These are phyloP conservation scores for Fusarium staphyleae DNA, from an alignment of 2,329 filamentous ascomycete genomes.

Conservation along the genomic window DNA sequence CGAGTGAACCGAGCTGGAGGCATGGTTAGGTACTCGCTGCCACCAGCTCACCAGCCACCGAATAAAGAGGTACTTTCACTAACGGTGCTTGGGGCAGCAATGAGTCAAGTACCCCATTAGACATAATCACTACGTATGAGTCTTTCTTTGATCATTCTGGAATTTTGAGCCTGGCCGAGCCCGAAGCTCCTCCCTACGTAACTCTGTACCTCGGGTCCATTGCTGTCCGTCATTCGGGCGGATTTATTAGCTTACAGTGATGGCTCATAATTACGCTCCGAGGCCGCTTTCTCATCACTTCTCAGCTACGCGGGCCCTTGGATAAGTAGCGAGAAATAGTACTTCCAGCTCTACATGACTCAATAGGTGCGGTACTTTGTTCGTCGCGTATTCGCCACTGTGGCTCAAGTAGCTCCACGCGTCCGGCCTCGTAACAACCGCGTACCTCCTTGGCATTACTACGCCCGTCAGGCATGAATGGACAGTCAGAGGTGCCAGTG, in stretches of 20 bases:
- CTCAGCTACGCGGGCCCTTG: constrained; percentile 11
- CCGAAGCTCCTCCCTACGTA: constrained; percentile 18
- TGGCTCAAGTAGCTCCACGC: constrained; percentile 25
- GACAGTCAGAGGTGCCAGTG: constrained; percentile 7
- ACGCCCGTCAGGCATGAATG: constrained; percentile 30
- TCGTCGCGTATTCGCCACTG: constrained; percentile 10
- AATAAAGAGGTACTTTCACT: constrained; percentile 22
- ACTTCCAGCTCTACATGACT: constrained; percentile 32
- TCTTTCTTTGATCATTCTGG: not conserved
- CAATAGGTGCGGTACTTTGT: constrained; percentile 26
- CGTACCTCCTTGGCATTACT: constrained; percentile 30
- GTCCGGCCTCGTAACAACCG: constrained; percentile 30
- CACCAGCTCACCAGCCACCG: constrained; percentile 36
- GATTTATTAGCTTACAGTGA: constrained; percentile 18
- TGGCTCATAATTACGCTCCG: constrained; percentile 14
- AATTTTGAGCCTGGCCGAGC: not conserved
- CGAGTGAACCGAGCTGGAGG: constrained; percentile 4
- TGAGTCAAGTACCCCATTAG: constrained; percentile 17
- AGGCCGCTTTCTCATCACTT: constrained; percentile 21
- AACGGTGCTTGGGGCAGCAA: not conserved
- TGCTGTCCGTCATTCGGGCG: constrained; percentile 13
- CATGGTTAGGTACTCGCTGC: constrained; percentile 29
- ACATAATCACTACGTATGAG: not conserved
- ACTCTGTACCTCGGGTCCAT: not conserved
- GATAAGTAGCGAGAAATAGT: constrained; percentile 19